A percentile compares a stretch with the other conserved stretches of the same genome.
These are phyloP conservation scores for Hawksworthiomyces lignivorus DNA, from an alignment of 2,329 filamentous ascomycete genomes.

Conservation along the genomic window DNA sequence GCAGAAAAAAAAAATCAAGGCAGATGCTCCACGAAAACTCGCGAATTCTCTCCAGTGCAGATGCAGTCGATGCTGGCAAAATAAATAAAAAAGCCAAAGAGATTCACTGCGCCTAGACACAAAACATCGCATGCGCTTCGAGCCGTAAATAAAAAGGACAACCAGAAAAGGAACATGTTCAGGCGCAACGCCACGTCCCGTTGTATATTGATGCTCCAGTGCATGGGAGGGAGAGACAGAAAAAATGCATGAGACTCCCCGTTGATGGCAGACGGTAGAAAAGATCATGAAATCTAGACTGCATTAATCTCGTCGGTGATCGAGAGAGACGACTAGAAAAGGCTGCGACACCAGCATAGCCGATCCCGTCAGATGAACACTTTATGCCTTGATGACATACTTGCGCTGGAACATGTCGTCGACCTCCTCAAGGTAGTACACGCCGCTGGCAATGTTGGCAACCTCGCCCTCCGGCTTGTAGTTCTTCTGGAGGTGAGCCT, in stretches of 20 bases:
- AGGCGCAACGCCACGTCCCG: slow-evolving; percentile 6
- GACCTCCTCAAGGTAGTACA: slow-evolving; percentile 73
- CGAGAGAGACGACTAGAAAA: too few species aligned
- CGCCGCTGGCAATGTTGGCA: slow-evolving; percentile 57
- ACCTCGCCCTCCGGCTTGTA: slow-evolving; percentile 62
- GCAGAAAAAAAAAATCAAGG: not conserved
- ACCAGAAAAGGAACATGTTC: slow-evolving; percentile 4
- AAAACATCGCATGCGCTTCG: too few species aligned
- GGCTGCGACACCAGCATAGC: too few species aligned
- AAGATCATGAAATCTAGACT: too few species aligned
- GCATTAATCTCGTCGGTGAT: too few species aligned
- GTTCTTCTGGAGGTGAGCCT: slow-evolving; percentile 75
- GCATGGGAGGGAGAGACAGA: not conserved
- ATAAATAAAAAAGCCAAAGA: not conserved
- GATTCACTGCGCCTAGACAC: too few species aligned
- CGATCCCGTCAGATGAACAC: too few species aligned
- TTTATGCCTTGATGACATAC: slow-evolving; percentile 69
- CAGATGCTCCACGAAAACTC: too few species aligned
- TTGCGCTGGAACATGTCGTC: slow-evolving; percentile 81
- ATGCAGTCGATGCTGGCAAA: too few species aligned
- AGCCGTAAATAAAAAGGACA: slow-evolving; percentile 4
- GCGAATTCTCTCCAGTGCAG: too few species aligned
- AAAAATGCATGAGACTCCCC: too few species aligned
- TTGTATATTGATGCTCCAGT: slow-evolving; percentile 10
- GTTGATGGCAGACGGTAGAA: too few species aligned